Conservation (phyloP, 1,284 basidiomycete species). For the Rhodotorula sp. region DNA sequence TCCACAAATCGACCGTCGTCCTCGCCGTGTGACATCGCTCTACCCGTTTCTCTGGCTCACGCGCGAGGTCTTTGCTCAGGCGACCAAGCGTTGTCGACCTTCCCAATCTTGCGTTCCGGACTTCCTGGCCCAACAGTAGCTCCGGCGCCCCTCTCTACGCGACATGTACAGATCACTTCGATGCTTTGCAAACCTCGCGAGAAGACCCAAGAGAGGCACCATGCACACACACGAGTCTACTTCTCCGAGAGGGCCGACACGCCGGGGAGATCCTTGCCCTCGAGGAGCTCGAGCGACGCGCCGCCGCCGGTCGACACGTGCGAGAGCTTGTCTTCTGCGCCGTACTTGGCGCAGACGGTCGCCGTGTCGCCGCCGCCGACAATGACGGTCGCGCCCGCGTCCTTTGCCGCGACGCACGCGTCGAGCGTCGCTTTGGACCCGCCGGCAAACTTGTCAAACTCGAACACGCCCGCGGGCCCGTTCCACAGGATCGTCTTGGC, state of each 20-base stretch:
- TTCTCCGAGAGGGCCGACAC: constrained; percentile 76
- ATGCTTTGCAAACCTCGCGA: too few species aligned
- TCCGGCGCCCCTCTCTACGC: too few species aligned
- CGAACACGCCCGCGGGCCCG: constrained; percentile 96
- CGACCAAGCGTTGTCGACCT: too few species aligned
- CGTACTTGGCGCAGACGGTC: constrained; percentile 71
- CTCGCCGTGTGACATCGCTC: too few species aligned
- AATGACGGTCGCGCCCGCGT: constrained; percentile 86
- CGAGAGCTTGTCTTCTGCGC: constrained; percentile 87
- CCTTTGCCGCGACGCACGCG: constrained; percentile 82
- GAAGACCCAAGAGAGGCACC: too few species aligned
- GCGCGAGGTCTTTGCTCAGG: too few species aligned
- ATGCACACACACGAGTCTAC: constrained; percentile 8
- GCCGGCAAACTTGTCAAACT: constrained; percentile 85
- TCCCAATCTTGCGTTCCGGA: too few species aligned
- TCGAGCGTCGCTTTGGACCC: constrained; percentile 85
- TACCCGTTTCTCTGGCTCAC: too few species aligned
- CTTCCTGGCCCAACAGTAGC: too few species aligned
- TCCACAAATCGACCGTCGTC: too few species aligned
- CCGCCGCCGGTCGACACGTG: constrained; percentile 98
- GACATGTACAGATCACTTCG: too few species aligned
- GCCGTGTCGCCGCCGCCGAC: constrained; percentile 79
- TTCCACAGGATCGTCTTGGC: constrained; percentile 98
- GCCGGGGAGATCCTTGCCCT: constrained; percentile 90
- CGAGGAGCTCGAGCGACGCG: constrained; percentile 89